phyloP scores from a whole-genome alignment of 148 eudicot genomes.

The Persicaria maculosa region DNA sequence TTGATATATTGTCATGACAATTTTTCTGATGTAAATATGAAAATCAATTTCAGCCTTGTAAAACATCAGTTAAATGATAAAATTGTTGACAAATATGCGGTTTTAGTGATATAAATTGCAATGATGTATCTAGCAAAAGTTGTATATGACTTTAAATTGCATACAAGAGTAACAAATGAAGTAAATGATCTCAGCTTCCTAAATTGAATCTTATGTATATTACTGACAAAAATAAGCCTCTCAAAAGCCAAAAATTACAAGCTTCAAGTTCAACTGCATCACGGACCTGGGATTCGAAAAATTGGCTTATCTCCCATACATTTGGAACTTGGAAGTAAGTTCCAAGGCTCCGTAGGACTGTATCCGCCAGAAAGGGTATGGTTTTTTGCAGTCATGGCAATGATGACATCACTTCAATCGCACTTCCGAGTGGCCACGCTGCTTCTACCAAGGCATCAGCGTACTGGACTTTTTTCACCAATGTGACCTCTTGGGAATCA shows the following conservation, averaged over 20 bases:
- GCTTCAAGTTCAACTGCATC: background rate
- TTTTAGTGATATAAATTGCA: no score
- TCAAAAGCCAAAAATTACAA: background rate
- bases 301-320: background rate
- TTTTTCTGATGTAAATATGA: no score
- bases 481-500: slow-evolving; percentile 57
- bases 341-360: no score
- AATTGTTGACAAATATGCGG: no score
- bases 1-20: no score
- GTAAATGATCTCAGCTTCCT: slow-evolving; percentile 4
- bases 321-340: background rate
- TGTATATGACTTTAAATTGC: background rate
- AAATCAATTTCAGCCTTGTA: no score
- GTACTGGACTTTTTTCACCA: slow-evolving; percentile 71
- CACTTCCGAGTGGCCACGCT: slow-evolving; percentile 87
- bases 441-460: slow-evolving; percentile 65
- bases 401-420: slow-evolving; percentile 74
- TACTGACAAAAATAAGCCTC: background rate
- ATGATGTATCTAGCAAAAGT: background rate
- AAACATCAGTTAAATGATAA: no score
- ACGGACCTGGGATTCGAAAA: background rate
- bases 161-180: background rate
- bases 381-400: slow-evolving; percentile 14
- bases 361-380: no score
- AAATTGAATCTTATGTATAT: slow-evolving; percentile 9